These are phyloP conservation scores for Bacidia rubella DNA, from an alignment of 495 filamentous ascomycete genomes.

Conservation along the genomic window DNA sequence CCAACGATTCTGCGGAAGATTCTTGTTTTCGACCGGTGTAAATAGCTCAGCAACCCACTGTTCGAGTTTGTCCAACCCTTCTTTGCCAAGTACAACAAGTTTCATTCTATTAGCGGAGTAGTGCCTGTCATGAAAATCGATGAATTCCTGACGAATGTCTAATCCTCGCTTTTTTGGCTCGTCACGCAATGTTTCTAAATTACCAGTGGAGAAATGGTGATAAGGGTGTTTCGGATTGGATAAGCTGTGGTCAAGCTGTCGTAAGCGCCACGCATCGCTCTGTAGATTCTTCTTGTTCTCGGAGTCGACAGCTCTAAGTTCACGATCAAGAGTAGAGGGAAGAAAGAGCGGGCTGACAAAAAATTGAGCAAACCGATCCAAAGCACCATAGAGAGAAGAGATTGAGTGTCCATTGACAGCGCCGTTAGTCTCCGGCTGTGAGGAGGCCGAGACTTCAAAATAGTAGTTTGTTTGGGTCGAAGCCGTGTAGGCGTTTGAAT, in stretches of 20 bases:
- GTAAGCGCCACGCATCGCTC: constrained; percentile 82
- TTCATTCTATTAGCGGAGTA: constrained; percentile 98
- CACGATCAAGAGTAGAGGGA: constrained; percentile 76
- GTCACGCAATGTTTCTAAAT: constrained; percentile 77
- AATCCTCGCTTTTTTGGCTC: constrained; percentile 68
- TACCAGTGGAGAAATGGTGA: constrained; percentile 91
- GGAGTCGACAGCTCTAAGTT: constrained; percentile 87
- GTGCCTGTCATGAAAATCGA: constrained; percentile 77
- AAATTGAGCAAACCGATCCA: constrained; percentile 96
- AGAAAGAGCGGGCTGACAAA: constrained; percentile 89
- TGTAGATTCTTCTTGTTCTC: constrained; percentile 99
- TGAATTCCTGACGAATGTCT: constrained; percentile 85
- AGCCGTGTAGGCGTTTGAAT: constrained; percentile 90
- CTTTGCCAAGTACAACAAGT: constrained; percentile 77
- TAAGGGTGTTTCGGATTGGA: constrained; percentile 90
- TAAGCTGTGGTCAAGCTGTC: constrained; percentile 82
- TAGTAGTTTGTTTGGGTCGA: constrained; percentile 94
- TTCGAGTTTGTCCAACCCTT: constrained; percentile 79
- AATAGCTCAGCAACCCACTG: constrained; percentile 82
- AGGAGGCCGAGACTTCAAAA: constrained; percentile 78
- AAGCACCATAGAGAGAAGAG: constrained; percentile 73
- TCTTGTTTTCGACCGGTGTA: constrained; percentile 69
- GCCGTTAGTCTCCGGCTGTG: constrained; percentile 25
- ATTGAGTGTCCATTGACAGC: constrained; percentile 32
- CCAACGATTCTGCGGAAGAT: constrained; percentile 72